Evolutionary conservation across 257 asterid genomes (phyloP), one percentile per base, ranked within the genome.

Genomic region (Scutellaria galericulata): DNA sequence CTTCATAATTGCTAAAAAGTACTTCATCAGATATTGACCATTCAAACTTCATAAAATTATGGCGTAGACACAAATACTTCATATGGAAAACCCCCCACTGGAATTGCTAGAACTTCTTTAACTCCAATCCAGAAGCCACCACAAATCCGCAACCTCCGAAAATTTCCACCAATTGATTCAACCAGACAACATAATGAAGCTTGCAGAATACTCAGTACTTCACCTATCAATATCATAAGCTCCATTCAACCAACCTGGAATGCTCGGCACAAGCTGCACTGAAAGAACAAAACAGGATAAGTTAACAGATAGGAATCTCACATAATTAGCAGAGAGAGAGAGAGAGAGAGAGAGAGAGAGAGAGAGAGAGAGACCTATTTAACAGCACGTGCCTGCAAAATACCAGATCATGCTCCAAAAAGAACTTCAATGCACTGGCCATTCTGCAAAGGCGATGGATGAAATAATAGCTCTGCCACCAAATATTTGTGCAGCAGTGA

Each of bases 301-400:
- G 63, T 31, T 18, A 57, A 64, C 7, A 64, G 70, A 44, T 7
- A 20, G 42, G 18, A 52, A 7, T 52, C 52, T 52, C 6, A 67
- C 40, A 42, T 24, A 42, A 53, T 18, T 53, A 69, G 10, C 53
- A 54, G 1, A 55, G 0, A 31, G 37, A 35, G 12, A 53, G 62
- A n/a, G n/a, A n/a, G n/a, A 67, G 65, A 59, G 71, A 27, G 13
- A 35, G 24, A 56, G 70, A 15, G 64, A 15, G 65, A 54, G 54
- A 74, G 61, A 46, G 72, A 51, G 65, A 51, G 66, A 63, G 42
- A 76, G 62, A 87, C 96, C 94, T 81, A 72, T 75, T 80, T 72
- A 81, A 75, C 66, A 85, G 90, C 87, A 88, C 50, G 94, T 82
- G 90, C 94, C 94, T 47, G 92, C 92, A 86, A 75, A 81, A 78